Evolutionary conservation across 768 basidiomycete species (phyloP).

Genomic region (Phaffia tasmanica): DNA sequence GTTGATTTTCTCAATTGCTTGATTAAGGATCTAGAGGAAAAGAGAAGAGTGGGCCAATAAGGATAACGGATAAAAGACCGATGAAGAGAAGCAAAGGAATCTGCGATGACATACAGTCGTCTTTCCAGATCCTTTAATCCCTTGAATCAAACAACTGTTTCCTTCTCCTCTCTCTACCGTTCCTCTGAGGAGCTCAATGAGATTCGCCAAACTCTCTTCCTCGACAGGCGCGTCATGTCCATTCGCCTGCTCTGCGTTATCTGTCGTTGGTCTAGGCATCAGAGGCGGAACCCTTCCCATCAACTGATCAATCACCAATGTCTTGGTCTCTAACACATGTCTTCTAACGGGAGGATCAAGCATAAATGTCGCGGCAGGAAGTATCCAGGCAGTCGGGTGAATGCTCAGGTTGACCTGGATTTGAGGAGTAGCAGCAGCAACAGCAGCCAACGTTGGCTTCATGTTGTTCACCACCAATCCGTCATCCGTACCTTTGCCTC

Average conservation of each 20-base stretch:
- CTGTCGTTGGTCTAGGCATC: neutral
- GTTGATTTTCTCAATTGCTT: slow-evolving; percentile 16
- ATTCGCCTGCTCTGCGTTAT: neutral
- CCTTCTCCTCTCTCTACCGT: slow-evolving; percentile 74
- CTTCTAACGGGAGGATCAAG: neutral
- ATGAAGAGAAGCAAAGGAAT: neutral
- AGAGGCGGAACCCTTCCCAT: slow-evolving; percentile 17
- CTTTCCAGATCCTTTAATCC: slow-evolving; percentile 78
- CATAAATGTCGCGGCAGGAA: neutral
- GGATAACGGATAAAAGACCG: neutral
- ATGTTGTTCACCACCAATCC: neutral
- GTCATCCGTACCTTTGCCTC: no score
- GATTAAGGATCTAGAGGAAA: slow-evolving; percentile 23
- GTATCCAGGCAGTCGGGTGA: neutral
- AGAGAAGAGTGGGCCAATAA: neutral
- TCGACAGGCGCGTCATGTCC: slow-evolving; percentile 29
- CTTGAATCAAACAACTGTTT: slow-evolving; percentile 80
- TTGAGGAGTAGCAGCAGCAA: slow-evolving; percentile 7
- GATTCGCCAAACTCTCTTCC: slow-evolving; percentile 46
- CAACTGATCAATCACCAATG: slow-evolving; percentile 16
- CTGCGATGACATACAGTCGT: slow-evolving; percentile 51
- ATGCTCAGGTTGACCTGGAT: slow-evolving; percentile 13
- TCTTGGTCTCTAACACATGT: slow-evolving; percentile 14
- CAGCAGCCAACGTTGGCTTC: slow-evolving; percentile 6
- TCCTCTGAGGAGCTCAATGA: slow-evolving; percentile 57